Base-by-base conservation (phyloP, 2,329 filamentous ascomycete species). In the Raffaelea deltoideospora region DNA sequence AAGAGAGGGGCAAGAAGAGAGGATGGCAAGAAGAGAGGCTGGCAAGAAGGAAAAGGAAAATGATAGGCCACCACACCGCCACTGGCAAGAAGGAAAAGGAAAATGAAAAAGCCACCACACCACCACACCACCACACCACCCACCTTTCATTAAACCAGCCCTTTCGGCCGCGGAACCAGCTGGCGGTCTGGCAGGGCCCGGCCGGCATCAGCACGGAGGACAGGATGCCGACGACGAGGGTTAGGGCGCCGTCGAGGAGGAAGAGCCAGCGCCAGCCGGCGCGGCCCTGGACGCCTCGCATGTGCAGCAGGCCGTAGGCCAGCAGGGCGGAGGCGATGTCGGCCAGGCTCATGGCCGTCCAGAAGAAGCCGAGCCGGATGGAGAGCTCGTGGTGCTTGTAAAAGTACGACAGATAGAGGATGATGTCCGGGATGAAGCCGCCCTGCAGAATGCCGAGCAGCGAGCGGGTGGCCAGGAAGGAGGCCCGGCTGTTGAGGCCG, bases 91-190 rank as follows among this genome's bases (percentile, higher is more conserved):
- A 30, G 28, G 18, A 3, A 22, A 17, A 19, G 10, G 3, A 15
- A 9, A 17, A 17, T 11, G 7, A 6, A n/a, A 13, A 26, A 26
- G 23, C 8, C 23, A 13, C 23, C 23, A 26, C 13, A 8, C 23
- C 23, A 26, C 8, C 8, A 26, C 23, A 26, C 8, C 23, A 26
- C 8, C n/a, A 26, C 8, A 26, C 23, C 8, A 13, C 45, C 19
- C 43, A 52, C 50, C 51, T 63, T 31, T 74, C 67, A 4, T 48
- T 67, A 49, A 77, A 79, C 74, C 74, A 79, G 0, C 68, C 64
- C 2, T 65, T 62, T 20, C 59, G 61, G 3, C 67, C 61, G 3
- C 63, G 58, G 43, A 72, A 68, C 64, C 65, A 69, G 38, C 60
- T 64, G 14, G 60, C 58, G 0, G 69, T 73, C 42, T 73, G 63